Evolutionary conservation across 768 basidiomycete genomes (phyloP).

Genomic region (Lactarius deliciosus): DNA sequence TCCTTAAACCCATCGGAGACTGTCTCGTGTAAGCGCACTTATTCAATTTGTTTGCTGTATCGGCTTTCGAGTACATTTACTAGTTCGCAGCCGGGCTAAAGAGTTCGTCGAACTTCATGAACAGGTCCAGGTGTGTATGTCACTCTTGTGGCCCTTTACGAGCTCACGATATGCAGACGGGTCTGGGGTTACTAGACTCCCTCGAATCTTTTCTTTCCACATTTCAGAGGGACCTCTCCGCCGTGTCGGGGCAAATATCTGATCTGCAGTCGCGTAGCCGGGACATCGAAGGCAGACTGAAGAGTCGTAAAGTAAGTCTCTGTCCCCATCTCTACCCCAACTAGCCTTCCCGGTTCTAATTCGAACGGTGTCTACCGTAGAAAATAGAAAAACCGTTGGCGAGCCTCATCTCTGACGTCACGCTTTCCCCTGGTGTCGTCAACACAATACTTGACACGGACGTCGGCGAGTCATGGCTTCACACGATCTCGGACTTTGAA

Average conservation of each 20-base stretch:
- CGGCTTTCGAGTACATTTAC: neutral
- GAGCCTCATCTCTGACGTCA: conserved; percentile 74
- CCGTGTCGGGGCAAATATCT: conserved; percentile 94
- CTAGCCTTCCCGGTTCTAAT: neutral
- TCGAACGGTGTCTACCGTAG: conserved; percentile 42
- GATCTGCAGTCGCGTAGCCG: conserved; percentile 89
- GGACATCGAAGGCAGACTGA: conserved; percentile 84
- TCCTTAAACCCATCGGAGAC: neutral
- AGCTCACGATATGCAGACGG: conserved; percentile 55
- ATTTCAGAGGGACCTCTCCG: conserved; percentile 91
- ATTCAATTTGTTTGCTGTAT: neutral
- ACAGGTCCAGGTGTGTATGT: conserved; percentile 68
- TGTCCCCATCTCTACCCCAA: conserved; percentile 7
- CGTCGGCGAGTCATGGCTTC: conserved; percentile 88
- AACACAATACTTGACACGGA: conserved; percentile 77
- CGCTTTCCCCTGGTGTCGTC: conserved; percentile 78
- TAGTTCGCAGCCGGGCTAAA: conserved; percentile 45
- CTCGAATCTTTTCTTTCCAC: conserved; percentile 91
- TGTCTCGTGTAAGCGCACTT: conserved; percentile 16
- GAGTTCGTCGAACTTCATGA: conserved; percentile 89
- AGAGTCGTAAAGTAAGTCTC: conserved; percentile 74
- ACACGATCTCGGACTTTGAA: conserved; percentile 80
- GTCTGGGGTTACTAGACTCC: conserved; percentile 79
- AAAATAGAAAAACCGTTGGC: conserved; percentile 87
- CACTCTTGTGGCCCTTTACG: neutral